Percentiles rank a stretch among this genome's conserved stretches.
These are phyloP conservation scores for Lupinus albus DNA, from an alignment of 306 rosid species.

Conservation along the genomic window DNA sequence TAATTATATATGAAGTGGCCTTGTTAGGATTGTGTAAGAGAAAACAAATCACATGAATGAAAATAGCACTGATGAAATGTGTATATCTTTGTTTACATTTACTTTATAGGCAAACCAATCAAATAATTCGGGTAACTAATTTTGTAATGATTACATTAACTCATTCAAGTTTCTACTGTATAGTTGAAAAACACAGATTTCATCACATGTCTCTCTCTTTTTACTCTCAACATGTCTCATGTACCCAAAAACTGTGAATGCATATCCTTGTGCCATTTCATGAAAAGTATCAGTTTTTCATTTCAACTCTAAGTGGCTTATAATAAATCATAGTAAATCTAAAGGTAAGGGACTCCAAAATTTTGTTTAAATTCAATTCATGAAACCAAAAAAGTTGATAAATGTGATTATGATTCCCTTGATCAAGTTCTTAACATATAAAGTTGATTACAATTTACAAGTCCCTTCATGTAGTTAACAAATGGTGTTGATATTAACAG, in stretches of 20 bases:
- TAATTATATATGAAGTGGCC: neutral
- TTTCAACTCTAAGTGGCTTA: too few relatives aligned
- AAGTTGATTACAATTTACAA: constrained; percentile 6
- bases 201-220: too few relatives aligned
- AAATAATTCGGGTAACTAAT: too few relatives aligned
- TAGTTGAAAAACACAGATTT: too few relatives aligned
- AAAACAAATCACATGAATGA: neutral
- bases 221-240: too few relatives aligned
- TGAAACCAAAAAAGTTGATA: neutral
- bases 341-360: constrained; percentile 2
- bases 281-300: too few relatives aligned
- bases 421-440: neutral
- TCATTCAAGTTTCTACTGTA: too few relatives aligned
- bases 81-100: too few relatives aligned
- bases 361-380: neutral
- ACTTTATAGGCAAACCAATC: neutral
- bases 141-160: too few relatives aligned
- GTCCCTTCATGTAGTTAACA: neutral
- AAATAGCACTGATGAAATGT: too few relatives aligned
- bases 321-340: neutral
- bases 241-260: too few relatives aligned
- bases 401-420: neutral
- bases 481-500: constrained; percentile 44
- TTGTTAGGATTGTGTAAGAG: neutral
- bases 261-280: too few relatives aligned